Evolutionary conservation across 768 basidiomycete species (phyloP).

Genomic region (Tulasnella sp.): DNA sequence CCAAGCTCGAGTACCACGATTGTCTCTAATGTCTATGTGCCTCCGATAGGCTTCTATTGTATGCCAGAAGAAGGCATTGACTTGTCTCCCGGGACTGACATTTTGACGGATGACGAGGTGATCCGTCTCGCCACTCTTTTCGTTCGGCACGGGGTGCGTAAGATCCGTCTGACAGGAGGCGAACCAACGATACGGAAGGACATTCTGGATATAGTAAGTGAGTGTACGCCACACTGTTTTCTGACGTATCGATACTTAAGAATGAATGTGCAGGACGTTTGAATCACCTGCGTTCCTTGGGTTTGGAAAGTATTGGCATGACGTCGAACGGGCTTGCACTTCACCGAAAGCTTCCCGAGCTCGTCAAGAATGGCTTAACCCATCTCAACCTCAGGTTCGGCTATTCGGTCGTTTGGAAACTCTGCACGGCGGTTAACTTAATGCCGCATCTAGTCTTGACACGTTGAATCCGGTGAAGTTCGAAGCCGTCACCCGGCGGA

Average conservation of each 20-base stretch:
- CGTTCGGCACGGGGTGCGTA: conserved; percentile 69
- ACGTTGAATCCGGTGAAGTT: conserved; percentile 81
- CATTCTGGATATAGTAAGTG: conserved; percentile 57
- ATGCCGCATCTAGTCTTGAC: conserved; percentile 45
- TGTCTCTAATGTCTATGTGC: neutral
- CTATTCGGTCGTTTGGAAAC: neutral
- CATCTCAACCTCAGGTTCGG: conserved; percentile 51
- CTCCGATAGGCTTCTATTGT: conserved; percentile 66
- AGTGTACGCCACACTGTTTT: conserved; percentile 16
- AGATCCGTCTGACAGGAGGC: conserved; percentile 81
- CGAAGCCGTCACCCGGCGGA: conserved; percentile 71
- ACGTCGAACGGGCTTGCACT: conserved; percentile 75
- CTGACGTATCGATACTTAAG: neutral
- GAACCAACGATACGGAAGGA: conserved; percentile 79
- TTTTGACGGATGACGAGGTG: conserved; percentile 68
- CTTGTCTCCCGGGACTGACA: conserved; percentile 53
- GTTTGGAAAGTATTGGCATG: conserved; percentile 70
- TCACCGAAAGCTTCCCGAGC: conserved; percentile 54
- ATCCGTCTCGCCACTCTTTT: conserved; percentile 64
- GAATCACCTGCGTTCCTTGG: conserved; percentile 45
- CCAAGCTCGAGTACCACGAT: too few species aligned
- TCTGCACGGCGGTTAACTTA: neutral
- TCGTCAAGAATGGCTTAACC: conserved; percentile 62
- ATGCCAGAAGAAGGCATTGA: conserved; percentile 78
- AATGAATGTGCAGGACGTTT: conserved; percentile 36